phyloP scores from a whole-genome alignment of 495 filamentous ascomycete species.

The Halenospora varia region DNA sequence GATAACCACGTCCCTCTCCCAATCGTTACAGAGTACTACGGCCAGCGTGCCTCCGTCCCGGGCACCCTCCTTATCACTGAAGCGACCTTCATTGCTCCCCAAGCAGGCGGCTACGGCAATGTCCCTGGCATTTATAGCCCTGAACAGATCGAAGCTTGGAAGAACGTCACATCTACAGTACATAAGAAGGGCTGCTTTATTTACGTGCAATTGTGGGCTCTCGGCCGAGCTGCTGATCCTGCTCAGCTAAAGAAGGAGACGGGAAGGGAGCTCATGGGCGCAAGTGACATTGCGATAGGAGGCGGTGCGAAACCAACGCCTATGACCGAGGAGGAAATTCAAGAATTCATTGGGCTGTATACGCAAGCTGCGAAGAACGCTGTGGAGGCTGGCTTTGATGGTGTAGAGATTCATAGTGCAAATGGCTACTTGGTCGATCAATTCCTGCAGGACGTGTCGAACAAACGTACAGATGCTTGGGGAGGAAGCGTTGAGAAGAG shows the following conservation, averaged over 20 bases:
- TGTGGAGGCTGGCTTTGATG: constrained; percentile 68
- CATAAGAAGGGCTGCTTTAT: constrained; percentile 62
- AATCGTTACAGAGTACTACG: constrained; percentile 54
- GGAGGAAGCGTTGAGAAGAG: constrained; percentile 73
- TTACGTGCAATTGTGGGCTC: constrained; percentile 62
- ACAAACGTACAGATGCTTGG: constrained; percentile 62
- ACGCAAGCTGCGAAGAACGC: constrained; percentile 59
- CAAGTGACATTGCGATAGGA: constrained; percentile 44
- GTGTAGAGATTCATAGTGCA: constrained; percentile 69
- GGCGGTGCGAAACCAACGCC: constrained; percentile 38
- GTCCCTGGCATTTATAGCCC: constrained; percentile 60
- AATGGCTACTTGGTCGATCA: constrained; percentile 78
- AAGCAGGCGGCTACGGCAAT: constrained; percentile 48
- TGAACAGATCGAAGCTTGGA: constrained; percentile 61
- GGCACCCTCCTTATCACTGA: constrained; percentile 66
- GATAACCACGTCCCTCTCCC: constrained; percentile 44
- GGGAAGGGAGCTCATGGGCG: constrained; percentile 31
- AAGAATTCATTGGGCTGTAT: constrained; percentile 50
- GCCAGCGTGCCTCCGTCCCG: constrained; percentile 51
- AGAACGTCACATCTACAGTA: constrained; percentile 57
- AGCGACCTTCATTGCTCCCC: constrained; percentile 57
- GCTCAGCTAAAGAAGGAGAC: constrained; percentile 35
- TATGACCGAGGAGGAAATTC: constrained; percentile 55
- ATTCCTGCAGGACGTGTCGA: constrained; percentile 60
- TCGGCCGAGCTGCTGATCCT: constrained; percentile 53